Conservation (phyloP, 352 stramenopile genomes). For the Ochromonadaceae sp. region DNA sequence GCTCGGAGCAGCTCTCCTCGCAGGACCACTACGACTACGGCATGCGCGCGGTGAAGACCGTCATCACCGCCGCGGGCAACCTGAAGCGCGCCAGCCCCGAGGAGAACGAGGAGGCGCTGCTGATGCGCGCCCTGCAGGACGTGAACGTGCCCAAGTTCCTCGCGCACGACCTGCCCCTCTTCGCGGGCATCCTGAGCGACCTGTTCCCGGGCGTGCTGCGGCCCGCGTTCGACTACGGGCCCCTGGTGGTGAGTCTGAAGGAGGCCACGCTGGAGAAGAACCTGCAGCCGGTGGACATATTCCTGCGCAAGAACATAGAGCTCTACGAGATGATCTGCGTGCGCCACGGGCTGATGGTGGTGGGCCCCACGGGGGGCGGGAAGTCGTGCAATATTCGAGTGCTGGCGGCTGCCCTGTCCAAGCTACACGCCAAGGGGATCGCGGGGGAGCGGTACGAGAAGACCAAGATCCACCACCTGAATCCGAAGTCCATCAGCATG, state of each 20-base stretch:
- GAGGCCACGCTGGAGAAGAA: conserved; percentile 55
- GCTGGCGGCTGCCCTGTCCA: conserved; percentile 56
- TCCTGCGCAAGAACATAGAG: conserved; percentile 77
- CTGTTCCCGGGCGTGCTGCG: conserved; percentile 71
- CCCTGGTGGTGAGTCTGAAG: conserved; percentile 53
- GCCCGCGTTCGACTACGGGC: conserved; percentile 69
- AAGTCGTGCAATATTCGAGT: conserved; percentile 69
- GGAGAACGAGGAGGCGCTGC: conserved; percentile 73
- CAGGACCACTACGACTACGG: conserved; percentile 91
- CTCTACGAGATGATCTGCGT: conserved; percentile 85
- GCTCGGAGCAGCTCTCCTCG: conserved; percentile 77
- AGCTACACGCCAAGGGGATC: conserved; percentile 54
- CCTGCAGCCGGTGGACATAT: conserved; percentile 68
- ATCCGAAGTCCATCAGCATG: conserved; percentile 89
- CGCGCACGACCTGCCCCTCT: conserved; percentile 78
- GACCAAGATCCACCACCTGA: conserved; percentile 64
- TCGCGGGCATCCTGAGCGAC: conserved; percentile 80
- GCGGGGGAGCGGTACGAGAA: conserved; percentile 48
- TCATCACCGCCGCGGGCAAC: conserved; percentile 81
- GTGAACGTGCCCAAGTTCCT: conserved; percentile 89
- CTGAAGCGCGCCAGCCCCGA: conserved; percentile 78
- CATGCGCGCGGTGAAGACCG: conserved; percentile 85
- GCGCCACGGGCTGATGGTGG: conserved; percentile 81
- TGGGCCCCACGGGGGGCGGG: conserved; percentile 72
- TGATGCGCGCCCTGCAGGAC: conserved; percentile 75